phyloP scores from a whole-genome alignment of 139 green algal species.

The Chlorella sp. region DNA sequence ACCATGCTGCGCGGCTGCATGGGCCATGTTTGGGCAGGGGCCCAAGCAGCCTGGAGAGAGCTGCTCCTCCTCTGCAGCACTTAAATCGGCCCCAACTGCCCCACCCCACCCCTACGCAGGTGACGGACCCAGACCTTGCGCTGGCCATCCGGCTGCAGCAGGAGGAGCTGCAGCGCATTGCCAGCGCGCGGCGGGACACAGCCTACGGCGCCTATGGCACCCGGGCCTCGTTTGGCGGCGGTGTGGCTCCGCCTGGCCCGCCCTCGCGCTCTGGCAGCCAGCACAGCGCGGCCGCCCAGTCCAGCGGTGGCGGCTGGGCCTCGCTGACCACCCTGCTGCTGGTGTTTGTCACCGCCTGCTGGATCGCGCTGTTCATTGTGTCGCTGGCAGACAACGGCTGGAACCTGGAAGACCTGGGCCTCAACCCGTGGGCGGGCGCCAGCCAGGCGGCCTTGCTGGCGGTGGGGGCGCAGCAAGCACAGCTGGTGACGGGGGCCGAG shows the following conservation, averaged over 20 bases:
- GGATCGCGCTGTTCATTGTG: constrained; percentile 52
- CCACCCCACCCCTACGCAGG: neutral
- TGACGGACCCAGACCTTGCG: constrained; percentile 34
- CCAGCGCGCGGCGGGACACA: neutral
- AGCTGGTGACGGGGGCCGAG: constrained; percentile 43
- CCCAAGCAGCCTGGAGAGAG: too few species aligned
- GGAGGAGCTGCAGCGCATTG: constrained; percentile 44
- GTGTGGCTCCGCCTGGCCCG: neutral
- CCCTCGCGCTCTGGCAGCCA: neutral
- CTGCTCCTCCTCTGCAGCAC: too few species aligned
- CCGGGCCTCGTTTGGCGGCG: neutral
- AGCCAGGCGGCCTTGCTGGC: constrained; percentile 28
- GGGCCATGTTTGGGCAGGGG: too few species aligned
- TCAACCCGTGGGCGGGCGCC: constrained; percentile 62
- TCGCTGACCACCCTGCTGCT: constrained; percentile 38
- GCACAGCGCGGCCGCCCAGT: neutral
- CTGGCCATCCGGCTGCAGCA: constrained; percentile 52
- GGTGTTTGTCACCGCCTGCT: constrained; percentile 33
- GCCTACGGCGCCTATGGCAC: too few species aligned
- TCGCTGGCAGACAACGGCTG: constrained; percentile 46
- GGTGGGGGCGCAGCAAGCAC: constrained; percentile 44
- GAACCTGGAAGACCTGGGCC: constrained; percentile 54
- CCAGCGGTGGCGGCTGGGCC: neutral
- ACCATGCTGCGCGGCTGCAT: too few species aligned
- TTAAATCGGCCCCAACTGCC: too few species aligned